phyloP scores from a whole-genome alignment of 202 grass and related monocot species.

The Dendrocalamus latiflorus region DNA sequence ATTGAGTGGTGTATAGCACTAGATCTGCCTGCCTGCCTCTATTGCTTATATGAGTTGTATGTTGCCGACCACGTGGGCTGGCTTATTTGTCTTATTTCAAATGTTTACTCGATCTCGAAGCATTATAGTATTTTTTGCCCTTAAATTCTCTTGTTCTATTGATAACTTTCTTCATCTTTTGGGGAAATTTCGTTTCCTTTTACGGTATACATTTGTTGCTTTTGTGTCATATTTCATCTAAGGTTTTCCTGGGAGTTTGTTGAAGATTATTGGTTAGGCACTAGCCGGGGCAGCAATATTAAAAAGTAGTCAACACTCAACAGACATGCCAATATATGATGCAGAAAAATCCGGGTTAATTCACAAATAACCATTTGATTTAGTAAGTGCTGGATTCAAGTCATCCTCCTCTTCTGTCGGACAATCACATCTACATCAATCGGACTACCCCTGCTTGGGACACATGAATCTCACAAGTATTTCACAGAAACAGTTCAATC shows the following conservation, averaged over 20 bases:
- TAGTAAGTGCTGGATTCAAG: not conserved
- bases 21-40: not conserved
- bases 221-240: not conserved
- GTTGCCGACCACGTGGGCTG: not conserved
- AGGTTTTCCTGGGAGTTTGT: not conserved
- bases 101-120: not conserved
- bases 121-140: not conserved
- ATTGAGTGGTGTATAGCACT: not conserved
- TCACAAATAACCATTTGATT: not conserved
- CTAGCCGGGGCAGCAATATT: not conserved
- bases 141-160: not conserved
- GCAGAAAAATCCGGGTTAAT: not conserved
- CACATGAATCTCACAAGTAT: not conserved
- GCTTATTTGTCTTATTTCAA: not conserved
- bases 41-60: not conserved
- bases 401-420: not conserved
- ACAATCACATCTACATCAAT: not conserved
- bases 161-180: not conserved
- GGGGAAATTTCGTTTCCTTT: not conserved
- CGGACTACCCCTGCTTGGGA: not conserved
- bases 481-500: no score
- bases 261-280: not conserved
- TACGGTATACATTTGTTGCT: not conserved
- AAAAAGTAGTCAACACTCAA: not conserved
- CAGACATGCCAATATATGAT: not conserved